Conservation (phyloP, 371 early-diverging fungal species). For the Mortierella sp. region DNA sequence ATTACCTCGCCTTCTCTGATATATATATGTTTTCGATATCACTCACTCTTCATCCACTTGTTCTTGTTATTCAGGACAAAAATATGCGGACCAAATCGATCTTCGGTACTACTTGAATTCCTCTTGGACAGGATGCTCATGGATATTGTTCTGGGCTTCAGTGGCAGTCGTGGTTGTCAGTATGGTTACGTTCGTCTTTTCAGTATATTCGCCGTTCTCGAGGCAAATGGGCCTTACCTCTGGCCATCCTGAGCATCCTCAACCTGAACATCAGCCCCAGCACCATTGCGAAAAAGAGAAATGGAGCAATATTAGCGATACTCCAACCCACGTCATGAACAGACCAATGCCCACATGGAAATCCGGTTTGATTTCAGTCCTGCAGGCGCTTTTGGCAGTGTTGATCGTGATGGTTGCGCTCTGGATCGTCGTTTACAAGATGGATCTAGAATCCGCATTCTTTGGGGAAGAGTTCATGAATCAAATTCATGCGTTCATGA, state of each 20-base stretch:
- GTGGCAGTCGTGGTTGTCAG: constrained; percentile 1
- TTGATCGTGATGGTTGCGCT: constrained; percentile 13
- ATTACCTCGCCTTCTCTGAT: background rate
- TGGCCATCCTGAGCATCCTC: too few species aligned
- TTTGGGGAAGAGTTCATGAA: constrained; percentile 30
- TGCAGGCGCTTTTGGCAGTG: constrained; percentile 18
- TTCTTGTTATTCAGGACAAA: constrained; percentile 54
- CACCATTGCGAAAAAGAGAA: too few species aligned
- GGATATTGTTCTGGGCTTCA: constrained; percentile 44
- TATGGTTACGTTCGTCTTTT: constrained; percentile 13
- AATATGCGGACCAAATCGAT: constrained; percentile 64
- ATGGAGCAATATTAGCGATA: too few species aligned
- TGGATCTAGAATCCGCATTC: constrained; percentile 39
- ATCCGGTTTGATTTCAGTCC: constrained; percentile 1
- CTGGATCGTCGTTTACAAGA: constrained; percentile 47
- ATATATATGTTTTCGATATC: too few species aligned
- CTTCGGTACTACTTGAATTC: constrained; percentile 59
- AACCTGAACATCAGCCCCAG: too few species aligned
- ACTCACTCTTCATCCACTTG: background rate
- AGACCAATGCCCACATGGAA: constrained; percentile 18
- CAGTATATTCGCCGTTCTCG: constrained; percentile 1
- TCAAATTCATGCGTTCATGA: constrained; percentile 22
- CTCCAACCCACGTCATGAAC: too few species aligned
- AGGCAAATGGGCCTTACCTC: too few species aligned
- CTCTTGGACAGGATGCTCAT: constrained; percentile 45